Evolutionary conservation across 2,329 filamentous ascomycete genomes (phyloP), one percentile per base, ranked within the genome.

Genomic region (Pestalotiopsis sp.): DNA sequence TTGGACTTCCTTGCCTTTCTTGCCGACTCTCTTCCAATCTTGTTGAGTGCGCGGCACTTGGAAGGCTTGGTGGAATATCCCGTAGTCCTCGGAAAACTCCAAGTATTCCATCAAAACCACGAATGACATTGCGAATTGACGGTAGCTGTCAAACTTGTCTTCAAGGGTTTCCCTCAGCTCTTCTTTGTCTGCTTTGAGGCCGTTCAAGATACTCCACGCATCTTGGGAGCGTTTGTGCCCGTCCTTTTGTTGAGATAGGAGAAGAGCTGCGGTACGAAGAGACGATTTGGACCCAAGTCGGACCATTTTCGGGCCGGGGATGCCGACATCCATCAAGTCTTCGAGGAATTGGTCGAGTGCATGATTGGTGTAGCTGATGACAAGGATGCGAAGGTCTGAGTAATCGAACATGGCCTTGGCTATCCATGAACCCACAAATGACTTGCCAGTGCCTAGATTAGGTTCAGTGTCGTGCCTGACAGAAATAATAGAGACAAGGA

Each of bases 341-440:
- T 89, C 86, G 0, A 92, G 75, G 60, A 92, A 89, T 75, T 93
- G 84, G 65, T 91, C 88, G 0, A 90, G 77, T 0, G 89, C 88
- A 70, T 92, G 90, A 65, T 92, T 91, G 0, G 90, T 93, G 67
- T 88, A 93, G 30, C 86, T 89, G 1, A 92, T 76, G 0, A 94
- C 85, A 0, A 94, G 80, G 0, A 94, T 85, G 0, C 75, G 86
- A 35, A 86, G 80, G 0, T 71, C 22, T 0, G 85, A 88, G 4
- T 81, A 72, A 0, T 86, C 74, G 22, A 88, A 77, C 0, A 94
- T 73, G 0, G 82, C 76, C 65, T 89, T 89, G 0, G 87, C 85
- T 1, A 90, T 80, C 2, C 91, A 78, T 0, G 91, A 88, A 0
- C 92, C 92, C 2, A 93, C 85, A 69, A 92, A 92, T 0, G 91